Conservation (phyloP, 495 filamentous ascomycete species). For the Hyaloscypha variabilis region DNA sequence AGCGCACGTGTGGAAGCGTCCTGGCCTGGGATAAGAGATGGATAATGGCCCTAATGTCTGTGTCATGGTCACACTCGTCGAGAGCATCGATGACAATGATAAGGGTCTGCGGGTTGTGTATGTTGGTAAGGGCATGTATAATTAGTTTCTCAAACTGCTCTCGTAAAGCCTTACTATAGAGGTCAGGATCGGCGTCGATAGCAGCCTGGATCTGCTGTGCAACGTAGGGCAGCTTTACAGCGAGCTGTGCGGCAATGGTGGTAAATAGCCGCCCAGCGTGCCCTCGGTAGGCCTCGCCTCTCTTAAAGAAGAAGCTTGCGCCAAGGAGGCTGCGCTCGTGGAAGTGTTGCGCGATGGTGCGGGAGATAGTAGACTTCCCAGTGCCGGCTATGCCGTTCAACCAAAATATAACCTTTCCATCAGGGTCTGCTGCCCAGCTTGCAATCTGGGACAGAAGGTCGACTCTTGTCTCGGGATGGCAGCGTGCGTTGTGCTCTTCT, state of each 20-base stretch:
- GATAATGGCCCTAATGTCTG: slow-evolving; percentile 17
- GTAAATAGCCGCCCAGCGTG: slow-evolving; percentile 18
- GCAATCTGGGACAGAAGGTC: slow-evolving; percentile 28
- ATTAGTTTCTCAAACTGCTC: slow-evolving; percentile 28
- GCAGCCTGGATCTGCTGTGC: slow-evolving; percentile 15
- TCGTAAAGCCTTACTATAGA: slow-evolving; percentile 15
- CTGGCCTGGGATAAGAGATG: slow-evolving; percentile 36
- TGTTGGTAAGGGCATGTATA: slow-evolving; percentile 10
- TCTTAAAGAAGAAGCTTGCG: slow-evolving; percentile 20
- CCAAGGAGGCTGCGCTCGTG: slow-evolving; percentile 11
- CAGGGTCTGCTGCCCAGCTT: slow-evolving; percentile 21
- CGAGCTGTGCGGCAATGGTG: slow-evolving; percentile 20
- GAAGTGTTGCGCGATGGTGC: slow-evolving; percentile 29
- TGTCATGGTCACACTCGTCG: slow-evolving; percentile 30
- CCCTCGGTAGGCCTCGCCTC: slow-evolving; percentile 22
- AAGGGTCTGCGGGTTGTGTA: neutral
- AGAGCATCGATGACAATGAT: slow-evolving; percentile 29
- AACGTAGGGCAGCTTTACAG: slow-evolving; percentile 8
- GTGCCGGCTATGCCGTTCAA: slow-evolving; percentile 27
- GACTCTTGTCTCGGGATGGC: slow-evolving; percentile 33
- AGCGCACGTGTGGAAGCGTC: slow-evolving; percentile 27
- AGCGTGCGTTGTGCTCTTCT: slow-evolving; percentile 35
- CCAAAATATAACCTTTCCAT: slow-evolving; percentile 35
- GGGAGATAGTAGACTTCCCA: slow-evolving; percentile 26
- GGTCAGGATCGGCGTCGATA: slow-evolving; percentile 14